Conservation (phyloP, 2,329 filamentous ascomycete species). For the Reticulascus tulasneorum region DNA sequence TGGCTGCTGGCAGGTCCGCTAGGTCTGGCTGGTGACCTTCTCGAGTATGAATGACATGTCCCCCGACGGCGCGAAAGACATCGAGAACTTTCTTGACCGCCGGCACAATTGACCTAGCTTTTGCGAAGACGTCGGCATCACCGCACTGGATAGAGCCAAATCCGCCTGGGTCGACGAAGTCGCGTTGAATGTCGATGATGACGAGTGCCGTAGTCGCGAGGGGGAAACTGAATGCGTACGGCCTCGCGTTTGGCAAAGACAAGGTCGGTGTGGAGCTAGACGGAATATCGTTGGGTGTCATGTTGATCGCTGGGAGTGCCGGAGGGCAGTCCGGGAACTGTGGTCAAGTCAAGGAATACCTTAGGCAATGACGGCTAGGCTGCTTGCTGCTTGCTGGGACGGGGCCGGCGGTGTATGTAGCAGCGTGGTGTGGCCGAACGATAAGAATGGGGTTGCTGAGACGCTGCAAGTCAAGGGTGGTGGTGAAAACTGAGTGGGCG, state of each 20-base stretch:
- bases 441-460: too few relatives aligned
- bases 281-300: neutral
- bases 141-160: conserved; percentile 47
- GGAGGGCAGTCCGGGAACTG: too few relatives aligned
- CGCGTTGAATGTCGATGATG: conserved; percentile 53
- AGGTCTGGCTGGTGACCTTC: conserved; percentile 50
- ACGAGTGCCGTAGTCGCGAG: conserved; percentile 43
- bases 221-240: conserved; percentile 29
- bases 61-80: conserved; percentile 32
- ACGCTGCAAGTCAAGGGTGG: too few relatives aligned
- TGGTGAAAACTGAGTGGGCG: too few relatives aligned
- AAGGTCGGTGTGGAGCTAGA: neutral
- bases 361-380: too few relatives aligned
- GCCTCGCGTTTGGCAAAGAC: conserved; percentile 10
- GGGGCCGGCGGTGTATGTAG: too few relatives aligned
- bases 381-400: too few relatives aligned
- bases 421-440: too few relatives aligned
- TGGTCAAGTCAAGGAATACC: too few relatives aligned
- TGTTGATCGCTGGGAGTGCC: too few relatives aligned
- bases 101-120: conserved; percentile 39
- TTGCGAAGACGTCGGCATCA: conserved; percentile 26
- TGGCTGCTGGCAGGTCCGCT: conserved; percentile 48
- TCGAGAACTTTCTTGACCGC: conserved; percentile 33
- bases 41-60: conserved; percentile 44
- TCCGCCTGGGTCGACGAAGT: conserved; percentile 42